A percentile compares a stretch with the other conserved stretches of the same genome.
Evolutionary conservation across 345 rosid species (phyloP).

Genomic region (Ceriops zippeliana): DNA sequence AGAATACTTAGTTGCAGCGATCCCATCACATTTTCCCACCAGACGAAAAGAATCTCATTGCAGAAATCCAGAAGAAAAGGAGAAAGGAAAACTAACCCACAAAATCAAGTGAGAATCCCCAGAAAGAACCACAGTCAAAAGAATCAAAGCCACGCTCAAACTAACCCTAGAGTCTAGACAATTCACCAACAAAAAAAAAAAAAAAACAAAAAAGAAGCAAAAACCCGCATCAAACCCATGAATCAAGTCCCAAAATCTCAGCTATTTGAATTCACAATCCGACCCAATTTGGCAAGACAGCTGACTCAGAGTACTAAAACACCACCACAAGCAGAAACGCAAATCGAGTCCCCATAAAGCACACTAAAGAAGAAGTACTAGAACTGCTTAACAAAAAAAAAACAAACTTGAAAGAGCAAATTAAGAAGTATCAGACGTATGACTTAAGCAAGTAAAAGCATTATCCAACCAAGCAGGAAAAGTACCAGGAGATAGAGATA

Average conservation of each 20-base stretch:
- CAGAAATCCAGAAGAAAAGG: not conserved
- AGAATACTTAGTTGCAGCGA: not conserved
- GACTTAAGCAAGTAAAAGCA: not conserved
- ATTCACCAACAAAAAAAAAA: no score
- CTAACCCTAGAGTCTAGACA: not conserved
- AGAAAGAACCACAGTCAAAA: slow-evolving; percentile 11
- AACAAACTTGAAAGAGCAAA: no score
- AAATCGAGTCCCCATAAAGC: not conserved
- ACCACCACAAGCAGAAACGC: not conserved
- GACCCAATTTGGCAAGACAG: slow-evolving; percentile 15
- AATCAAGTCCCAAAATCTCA: slow-evolving; percentile 11
- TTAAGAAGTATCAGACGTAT: no score
- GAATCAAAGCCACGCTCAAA: slow-evolving; percentile 1
- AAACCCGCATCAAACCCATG: slow-evolving; percentile 8
- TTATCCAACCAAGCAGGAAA: not conserved
- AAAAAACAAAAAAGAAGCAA: not conserved
- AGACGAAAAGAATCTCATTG: not conserved
- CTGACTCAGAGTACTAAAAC: not conserved
- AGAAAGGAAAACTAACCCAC: not conserved
- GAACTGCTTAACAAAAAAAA: no score
- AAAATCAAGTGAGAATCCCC: not conserved
- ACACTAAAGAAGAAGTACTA: not conserved
- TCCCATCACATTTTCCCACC: not conserved
- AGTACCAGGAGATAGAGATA: slow-evolving; percentile 13
- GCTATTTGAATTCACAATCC: slow-evolving; percentile 3